Conservation (phyloP, 805 yeast species). For the Candida adriatica region DNA sequence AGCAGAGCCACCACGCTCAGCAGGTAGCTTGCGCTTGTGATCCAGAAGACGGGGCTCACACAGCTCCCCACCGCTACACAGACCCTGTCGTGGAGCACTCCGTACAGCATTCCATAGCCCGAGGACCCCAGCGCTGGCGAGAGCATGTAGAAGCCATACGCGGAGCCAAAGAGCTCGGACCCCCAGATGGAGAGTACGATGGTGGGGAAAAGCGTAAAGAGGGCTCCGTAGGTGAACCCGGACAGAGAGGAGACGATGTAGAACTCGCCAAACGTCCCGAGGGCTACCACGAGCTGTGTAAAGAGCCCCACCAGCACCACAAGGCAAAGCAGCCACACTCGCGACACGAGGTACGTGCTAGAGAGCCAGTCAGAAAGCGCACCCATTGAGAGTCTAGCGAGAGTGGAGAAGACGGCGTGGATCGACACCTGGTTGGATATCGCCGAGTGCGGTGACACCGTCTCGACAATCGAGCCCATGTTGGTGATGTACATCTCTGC, state of each 20-base stretch:
- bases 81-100: conserved; percentile 45
- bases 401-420: conserved; percentile 63
- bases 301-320: conserved; percentile 30
- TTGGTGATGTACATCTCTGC: conserved; percentile 80
- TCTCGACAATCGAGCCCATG: conserved; percentile 60
- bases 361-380: conserved; percentile 56
- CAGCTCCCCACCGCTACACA: conserved; percentile 16
- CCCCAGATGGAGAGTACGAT: conserved; percentile 84
- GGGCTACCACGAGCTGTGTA: conserved; percentile 29
- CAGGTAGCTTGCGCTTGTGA: conserved; percentile 10
- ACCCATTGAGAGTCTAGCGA: conserved; percentile 62
- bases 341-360: conserved; percentile 17
- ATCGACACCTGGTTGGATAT: conserved; percentile 48
- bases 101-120: conserved; percentile 63
- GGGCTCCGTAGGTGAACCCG: conserved; percentile 75
- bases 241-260: conserved; percentile 38
- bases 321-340: conserved; percentile 26
- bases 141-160: conserved; percentile 85
- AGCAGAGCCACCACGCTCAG: conserved; percentile 9
- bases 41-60: conserved; percentile 16
- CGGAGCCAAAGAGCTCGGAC: conserved; percentile 77
- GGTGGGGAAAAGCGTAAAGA: conserved; percentile 84
- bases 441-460: conserved; percentile 15
- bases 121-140: conserved; percentile 85
- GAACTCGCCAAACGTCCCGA: conserved; percentile 15